Percentiles rank a stretch among this genome's conserved stretches.
phyloP scores from a whole-genome alignment of 1,139 yeast species.

The Debaryomycetaceae sp. region DNA sequence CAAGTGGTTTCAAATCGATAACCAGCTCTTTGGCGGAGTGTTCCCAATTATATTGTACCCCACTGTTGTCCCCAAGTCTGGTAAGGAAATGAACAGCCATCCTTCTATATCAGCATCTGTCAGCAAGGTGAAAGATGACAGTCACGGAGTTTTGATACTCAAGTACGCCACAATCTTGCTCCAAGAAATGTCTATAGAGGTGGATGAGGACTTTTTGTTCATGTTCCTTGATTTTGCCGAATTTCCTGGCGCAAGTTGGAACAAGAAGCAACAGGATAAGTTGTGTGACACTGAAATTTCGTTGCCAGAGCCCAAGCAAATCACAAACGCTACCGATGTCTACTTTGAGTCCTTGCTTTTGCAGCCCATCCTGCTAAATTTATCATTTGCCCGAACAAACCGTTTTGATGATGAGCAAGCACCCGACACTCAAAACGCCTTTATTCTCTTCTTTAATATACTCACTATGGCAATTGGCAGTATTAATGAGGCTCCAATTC shows the following conservation, averaged over 20 bases:
- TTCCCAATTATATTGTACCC: conserved; percentile 91
- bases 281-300: conserved; percentile 54
- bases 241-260: conserved; percentile 65
- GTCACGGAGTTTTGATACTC: conserved; percentile 82
- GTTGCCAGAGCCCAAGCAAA: conserved; percentile 60
- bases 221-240: conserved; percentile 73
- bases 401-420: conserved; percentile 52
- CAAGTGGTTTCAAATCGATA: conserved; percentile 93
- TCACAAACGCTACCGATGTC: conserved; percentile 57
- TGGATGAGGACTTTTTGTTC: conserved; percentile 87
- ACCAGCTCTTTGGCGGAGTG: conserved; percentile 79
- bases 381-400: conserved; percentile 90
- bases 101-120: conserved; percentile 84
- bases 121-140: conserved; percentile 74
- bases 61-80: conserved; percentile 76
- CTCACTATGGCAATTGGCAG: conserved; percentile 96
- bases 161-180: conserved; percentile 83
- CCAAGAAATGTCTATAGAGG: conserved; percentile 85
- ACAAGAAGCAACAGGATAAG: conserved; percentile 33
- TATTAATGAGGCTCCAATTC: conserved; percentile 92
- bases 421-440: conserved; percentile 49
- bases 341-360: conserved; percentile 89
- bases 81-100: conserved; percentile 75
- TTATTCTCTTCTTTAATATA: conserved; percentile 70
- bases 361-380: conserved; percentile 81